These are phyloP conservation scores for Suillus spraguei DNA, from an alignment of 768 basidiomycete genomes.

Conservation along the genomic window DNA sequence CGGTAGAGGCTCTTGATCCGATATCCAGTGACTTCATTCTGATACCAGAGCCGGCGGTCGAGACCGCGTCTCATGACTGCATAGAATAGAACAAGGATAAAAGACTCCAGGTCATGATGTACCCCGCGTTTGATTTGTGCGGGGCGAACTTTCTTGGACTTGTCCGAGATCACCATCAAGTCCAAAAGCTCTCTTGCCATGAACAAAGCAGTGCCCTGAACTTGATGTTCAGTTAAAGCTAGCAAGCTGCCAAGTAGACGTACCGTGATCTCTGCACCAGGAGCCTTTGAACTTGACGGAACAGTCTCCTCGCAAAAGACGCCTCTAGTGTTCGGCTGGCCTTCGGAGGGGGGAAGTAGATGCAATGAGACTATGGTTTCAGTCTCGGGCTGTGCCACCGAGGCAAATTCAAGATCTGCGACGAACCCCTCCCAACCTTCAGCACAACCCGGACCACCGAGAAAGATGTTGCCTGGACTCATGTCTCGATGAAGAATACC, in stretches of 20 bases:
- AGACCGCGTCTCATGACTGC: too few relatives aligned
- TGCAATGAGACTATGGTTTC: too few relatives aligned
- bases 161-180: too few relatives aligned
- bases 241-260: background rate
- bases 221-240: too few relatives aligned
- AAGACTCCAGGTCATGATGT: too few relatives aligned
- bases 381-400: background rate
- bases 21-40: background rate
- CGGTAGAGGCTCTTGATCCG: too few relatives aligned
- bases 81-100: too few relatives aligned
- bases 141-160: too few relatives aligned
- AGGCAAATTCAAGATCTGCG: background rate
- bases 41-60: background rate
- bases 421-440: background rate
- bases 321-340: background rate
- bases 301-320: background rate
- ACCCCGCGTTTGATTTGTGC: too few relatives aligned
- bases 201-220: too few relatives aligned
- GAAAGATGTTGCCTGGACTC: conserved; percentile 7
- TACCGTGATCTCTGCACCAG: background rate
- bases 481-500: conserved; percentile 11
- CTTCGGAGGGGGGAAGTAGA: background rate
- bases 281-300: background rate
- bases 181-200: too few relatives aligned
- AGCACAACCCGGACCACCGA: background rate